A percentile compares a stretch with the other conserved stretches of the same genome.
phyloP scores from a whole-genome alignment of 768 basidiomycete genomes.

The Hemileccinum impolitum region DNA sequence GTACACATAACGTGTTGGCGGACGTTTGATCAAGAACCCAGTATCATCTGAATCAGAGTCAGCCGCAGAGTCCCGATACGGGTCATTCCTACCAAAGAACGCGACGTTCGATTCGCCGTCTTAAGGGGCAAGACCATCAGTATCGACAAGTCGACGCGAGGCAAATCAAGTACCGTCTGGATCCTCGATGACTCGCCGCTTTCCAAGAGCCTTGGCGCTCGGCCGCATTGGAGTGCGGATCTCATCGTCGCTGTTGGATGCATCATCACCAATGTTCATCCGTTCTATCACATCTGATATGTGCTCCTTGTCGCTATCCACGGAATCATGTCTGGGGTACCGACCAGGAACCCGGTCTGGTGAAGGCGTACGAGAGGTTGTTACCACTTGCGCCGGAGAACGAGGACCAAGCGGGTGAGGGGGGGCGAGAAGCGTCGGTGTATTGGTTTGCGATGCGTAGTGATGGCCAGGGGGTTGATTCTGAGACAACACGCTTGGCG shows the following conservation, averaged over 20 bases:
- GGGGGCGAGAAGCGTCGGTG: slow-evolving; percentile 48
- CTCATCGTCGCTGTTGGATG: slow-evolving; percentile 29
- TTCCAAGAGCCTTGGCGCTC: slow-evolving; percentile 87
- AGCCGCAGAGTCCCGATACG: slow-evolving; percentile 30
- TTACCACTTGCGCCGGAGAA: slow-evolving; percentile 44
- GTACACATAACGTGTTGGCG: slow-evolving; percentile 75
- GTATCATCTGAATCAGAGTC: slow-evolving; percentile 54
- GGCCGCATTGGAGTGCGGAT: slow-evolving; percentile 49
- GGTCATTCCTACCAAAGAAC: slow-evolving; percentile 42
- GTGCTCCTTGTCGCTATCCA: slow-evolving; percentile 21
- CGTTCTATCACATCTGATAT: slow-evolving; percentile 28
- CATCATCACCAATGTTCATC: slow-evolving; percentile 25
- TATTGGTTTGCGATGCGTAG: slow-evolving; percentile 26
- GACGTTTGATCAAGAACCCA: slow-evolving; percentile 36
- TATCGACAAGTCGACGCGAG: not conserved
- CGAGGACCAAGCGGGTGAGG: slow-evolving; percentile 77
- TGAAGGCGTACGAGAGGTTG: slow-evolving; percentile 67
- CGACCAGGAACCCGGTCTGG: slow-evolving; percentile 42
- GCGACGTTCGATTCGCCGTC: slow-evolving; percentile 56
- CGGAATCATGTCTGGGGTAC: slow-evolving; percentile 20
- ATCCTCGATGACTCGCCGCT: slow-evolving; percentile 61
- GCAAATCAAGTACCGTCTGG: slow-evolving; percentile 36
- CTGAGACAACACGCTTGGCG: slow-evolving; percentile 14
- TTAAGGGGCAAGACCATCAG: slow-evolving; percentile 5
- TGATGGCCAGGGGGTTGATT: slow-evolving; percentile 16